These are phyloP conservation scores for Neofusicoccum sp. DNA, from an alignment of 2,329 filamentous ascomycete species.

Conservation along the genomic window DNA sequence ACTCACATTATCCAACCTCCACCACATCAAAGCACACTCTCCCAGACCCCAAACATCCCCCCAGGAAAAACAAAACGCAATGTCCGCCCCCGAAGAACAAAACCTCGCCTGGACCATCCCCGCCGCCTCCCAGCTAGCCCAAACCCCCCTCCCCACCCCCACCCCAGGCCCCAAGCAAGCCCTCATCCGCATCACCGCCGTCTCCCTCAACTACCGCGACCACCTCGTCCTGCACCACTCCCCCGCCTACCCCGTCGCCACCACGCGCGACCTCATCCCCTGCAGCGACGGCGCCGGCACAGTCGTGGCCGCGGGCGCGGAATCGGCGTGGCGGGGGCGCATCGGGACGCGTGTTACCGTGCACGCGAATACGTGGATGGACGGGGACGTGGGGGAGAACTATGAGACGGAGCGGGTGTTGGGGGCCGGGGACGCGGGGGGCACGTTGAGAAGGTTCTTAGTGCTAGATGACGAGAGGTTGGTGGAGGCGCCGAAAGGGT, in stretches of 20 bases:
- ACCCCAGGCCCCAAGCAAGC: background rate
- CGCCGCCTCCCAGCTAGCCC: background rate
- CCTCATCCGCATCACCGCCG: slow-evolving; percentile 20
- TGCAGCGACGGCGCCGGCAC: slow-evolving; percentile 26
- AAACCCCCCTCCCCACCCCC: background rate
- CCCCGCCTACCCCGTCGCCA: background rate
- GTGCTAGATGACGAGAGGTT: slow-evolving; percentile 41
- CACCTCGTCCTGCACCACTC: slow-evolving; percentile 10
- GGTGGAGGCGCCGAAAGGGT: slow-evolving; percentile 41
- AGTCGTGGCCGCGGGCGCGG: slow-evolving; percentile 17
- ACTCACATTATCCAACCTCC: too few species aligned
- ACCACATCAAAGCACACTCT: too few species aligned
- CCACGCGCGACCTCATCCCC: slow-evolving; percentile 15
- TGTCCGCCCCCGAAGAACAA: background rate
- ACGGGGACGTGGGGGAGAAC: slow-evolving; percentile 22
- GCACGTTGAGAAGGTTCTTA: slow-evolving; percentile 44
- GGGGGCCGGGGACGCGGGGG: slow-evolving; percentile 34
- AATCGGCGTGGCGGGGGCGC: slow-evolving; percentile 16
- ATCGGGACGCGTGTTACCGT: slow-evolving; percentile 20
- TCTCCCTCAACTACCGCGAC: slow-evolving; percentile 14
- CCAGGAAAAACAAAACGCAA: background rate
- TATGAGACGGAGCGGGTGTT: background rate
- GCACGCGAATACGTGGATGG: slow-evolving; percentile 20
- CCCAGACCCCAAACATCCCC: too few species aligned
- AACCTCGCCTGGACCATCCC: background rate